Evolutionary conservation across 164 flowering plant species (phyloP), one percentile per base, ranked within the genome.

Genomic region (Liquidambar formosana): DNA sequence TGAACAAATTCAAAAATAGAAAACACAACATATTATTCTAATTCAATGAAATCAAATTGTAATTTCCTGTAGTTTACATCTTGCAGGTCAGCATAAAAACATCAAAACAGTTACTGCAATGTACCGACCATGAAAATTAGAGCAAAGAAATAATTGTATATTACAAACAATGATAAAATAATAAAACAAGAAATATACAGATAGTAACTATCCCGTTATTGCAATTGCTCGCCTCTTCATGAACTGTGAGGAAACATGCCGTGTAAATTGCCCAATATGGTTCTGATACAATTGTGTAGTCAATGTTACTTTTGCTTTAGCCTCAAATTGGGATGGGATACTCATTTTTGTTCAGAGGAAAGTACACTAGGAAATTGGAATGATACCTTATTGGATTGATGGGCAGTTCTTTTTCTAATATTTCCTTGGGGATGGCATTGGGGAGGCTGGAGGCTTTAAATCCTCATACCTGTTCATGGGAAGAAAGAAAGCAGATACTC

Each of bases 361-460:
- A 41, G 13, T 15, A 18, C n/a, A 49, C 16, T 49, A 15, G 16
- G 53, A 49, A 49, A 2, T 49, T 33, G 25, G 60, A 8, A 21
- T 25, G 19, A 21, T 63, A 63, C 65, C 65, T 63, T 53, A 23
- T 21, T 21, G 28, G 6, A 53, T 49, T 49, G n/a, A 49, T 49
- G 53, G n/a, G 51, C 12, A 47, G 51, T 47, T 47, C 26, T 8
- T 18, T 2, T 18, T 57, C 33, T 59, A 67, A 27, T 15, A 67
- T 53, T 67, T 76, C 63, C 58, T 70, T 25, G 80, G 78, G 25
- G 76, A 73, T 57, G 86, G 84, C 8, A 56, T 56, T 22, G 95
- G 96, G 13, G 94, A 79, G 44, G 84, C 70, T 67, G 98, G 98
- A 49, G 91, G 96, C 84, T 93, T 93, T 68, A 93, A 57, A 64